Base-by-base conservation (phyloP, 169 alveolate species). In the Plasmodium yoelii region DNA sequence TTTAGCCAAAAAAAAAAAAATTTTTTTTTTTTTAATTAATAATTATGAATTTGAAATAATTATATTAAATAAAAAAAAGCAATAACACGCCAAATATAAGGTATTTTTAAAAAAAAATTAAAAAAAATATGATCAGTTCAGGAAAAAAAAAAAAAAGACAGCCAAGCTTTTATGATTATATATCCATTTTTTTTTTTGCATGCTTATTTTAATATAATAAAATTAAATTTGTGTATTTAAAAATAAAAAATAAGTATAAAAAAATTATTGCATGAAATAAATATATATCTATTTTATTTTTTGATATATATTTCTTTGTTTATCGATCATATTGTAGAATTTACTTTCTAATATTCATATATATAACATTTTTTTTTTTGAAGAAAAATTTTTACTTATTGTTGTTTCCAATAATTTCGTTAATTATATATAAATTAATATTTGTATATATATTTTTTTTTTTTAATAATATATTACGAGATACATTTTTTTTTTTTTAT, bases 71-170 rank as follows among this genome's bases (percentile, higher is more conserved):
- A 34, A 34, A 34, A 34, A 26, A 34, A 34, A 34, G 5, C 4
- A 8, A 44, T 26, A 49, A 60, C 56, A 59, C 60, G 53, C 82
- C 26, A 70, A 34, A 26, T 51, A 49, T 51, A 70, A 12, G 68
- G 12, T 3, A 4, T 51, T 34, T n/a, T 13, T 68, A 15, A 68
- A 47, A 19, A 46, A 28, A 55, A 46, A 59, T 26, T 39, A 49
- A 70, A 70, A 70, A 70, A 70, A 51, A 51, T 70, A 70, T 51
- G 64, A 68, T 51, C 82, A 70, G 13, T 39, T 42, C 82, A 70
- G 82, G 39, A 70, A 70, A 70, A 70, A 70, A 69, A n/a, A n/a
- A n/a, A 70, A 70, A 70, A 69, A 61, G 47, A 34, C 24, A 64
- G 47, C 24, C 28, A 34, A 13, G 19, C 53, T 34, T 64, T 22